Evolutionary conservation across 306 rosid species (phyloP).

Genomic region (Rosa multiflora): DNA sequence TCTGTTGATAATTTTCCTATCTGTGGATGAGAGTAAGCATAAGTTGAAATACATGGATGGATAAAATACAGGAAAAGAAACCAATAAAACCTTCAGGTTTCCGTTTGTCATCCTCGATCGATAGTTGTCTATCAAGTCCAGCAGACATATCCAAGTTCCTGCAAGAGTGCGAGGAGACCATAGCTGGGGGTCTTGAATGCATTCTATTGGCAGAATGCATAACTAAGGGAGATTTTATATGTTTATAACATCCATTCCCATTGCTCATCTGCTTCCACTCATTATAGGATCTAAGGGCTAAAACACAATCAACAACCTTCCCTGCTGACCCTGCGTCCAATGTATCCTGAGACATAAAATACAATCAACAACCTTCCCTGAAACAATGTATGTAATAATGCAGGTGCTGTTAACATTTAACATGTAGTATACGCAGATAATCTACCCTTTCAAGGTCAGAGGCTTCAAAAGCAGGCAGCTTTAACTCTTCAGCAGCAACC

Average conservation of each 20-base stretch:
- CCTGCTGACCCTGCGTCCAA: conserved; percentile 65
- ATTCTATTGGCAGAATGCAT: conserved; percentile 50
- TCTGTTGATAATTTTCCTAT: background rate
- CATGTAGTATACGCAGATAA: background rate
- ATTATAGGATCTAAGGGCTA: conserved; percentile 66
- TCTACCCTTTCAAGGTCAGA: conserved; percentile 87
- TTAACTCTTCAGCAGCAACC: conserved; percentile 63
- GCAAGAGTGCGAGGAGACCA: conserved; percentile 56
- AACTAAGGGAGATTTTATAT: conserved; percentile 62
- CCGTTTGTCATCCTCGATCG: conserved; percentile 33
- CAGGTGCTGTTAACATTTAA: background rate
- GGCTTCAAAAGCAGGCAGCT: conserved; percentile 88
- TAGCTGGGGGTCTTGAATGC: conserved; percentile 50
- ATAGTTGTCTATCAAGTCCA: conserved; percentile 38
- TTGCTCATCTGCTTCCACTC: conserved; percentile 57
- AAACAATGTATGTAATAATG: background rate
- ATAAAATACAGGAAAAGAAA: conserved; percentile 15
- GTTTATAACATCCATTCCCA: conserved; percentile 50
- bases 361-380: background rate
- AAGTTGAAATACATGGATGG: conserved; percentile 15
- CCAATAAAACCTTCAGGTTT: conserved; percentile 62
- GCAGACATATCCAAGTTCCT: conserved; percentile 69
- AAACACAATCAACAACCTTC: conserved; percentile 83
- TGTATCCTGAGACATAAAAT: conserved; percentile 54
- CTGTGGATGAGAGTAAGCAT: background rate